Evolutionary conservation across 2,329 filamentous ascomycete genomes (phyloP).

Genomic region (Salinomyces thailandicus): DNA sequence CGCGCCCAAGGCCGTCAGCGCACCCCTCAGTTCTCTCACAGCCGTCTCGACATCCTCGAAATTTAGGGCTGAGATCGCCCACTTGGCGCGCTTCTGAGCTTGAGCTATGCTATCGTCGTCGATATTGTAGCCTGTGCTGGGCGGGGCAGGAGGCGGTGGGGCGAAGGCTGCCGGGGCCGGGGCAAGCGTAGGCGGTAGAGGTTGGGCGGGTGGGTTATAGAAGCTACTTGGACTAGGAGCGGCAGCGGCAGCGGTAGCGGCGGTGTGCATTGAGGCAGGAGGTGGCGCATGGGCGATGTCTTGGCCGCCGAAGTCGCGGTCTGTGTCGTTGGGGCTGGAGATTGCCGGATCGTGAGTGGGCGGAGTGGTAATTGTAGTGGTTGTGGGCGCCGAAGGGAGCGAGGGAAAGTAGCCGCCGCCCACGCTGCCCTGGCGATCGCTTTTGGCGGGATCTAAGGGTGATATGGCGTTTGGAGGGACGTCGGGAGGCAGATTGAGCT

Average conservation of each 20-base stretch:
- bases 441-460: conserved; percentile 38
- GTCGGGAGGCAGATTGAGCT: conserved; percentile 24
- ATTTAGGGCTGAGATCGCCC: conserved; percentile 91
- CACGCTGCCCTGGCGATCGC: conserved; percentile 34
- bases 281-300: conserved; percentile 1
- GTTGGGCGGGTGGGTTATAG: neutral
- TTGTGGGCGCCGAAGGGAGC: conserved; percentile 32
- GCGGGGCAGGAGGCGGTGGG: conserved; percentile 13
- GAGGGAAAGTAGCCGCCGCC: conserved; percentile 51
- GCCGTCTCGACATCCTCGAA: conserved; percentile 93
- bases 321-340: conserved; percentile 1
- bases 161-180: neutral
- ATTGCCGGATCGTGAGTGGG: neutral
- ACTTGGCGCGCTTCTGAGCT: conserved; percentile 92
- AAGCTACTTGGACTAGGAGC: neutral
- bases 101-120: conserved; percentile 63
- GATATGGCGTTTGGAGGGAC: conserved; percentile 36
- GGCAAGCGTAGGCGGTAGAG: neutral
- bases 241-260: neutral
- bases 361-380: neutral
- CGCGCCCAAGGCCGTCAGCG: conserved; percentile 60
- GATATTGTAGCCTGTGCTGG: conserved; percentile 37
- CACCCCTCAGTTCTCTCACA: conserved; percentile 69
- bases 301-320: neutral
- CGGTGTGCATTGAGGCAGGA: neutral